These are phyloP conservation scores for Fusarium burgessii DNA, from an alignment of 2,329 filamentous ascomycete genomes.

Conservation along the genomic window DNA sequence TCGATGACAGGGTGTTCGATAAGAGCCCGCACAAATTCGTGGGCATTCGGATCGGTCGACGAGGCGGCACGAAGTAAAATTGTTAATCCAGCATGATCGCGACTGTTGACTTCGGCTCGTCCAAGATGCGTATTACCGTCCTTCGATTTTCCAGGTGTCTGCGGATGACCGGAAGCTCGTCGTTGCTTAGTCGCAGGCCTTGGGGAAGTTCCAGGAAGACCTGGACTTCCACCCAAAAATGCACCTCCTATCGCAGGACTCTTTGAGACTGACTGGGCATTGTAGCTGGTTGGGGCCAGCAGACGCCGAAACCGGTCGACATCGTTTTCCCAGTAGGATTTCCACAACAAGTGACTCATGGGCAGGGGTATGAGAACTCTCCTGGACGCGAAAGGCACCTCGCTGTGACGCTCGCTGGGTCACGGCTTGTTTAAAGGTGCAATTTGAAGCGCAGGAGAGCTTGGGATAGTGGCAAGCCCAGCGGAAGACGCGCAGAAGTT, in stretches of 20 bases:
- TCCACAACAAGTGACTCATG: conserved; percentile 98
- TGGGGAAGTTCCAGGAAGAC: conserved; percentile 62
- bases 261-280: conserved; percentile 65
- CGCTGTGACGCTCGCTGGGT: conserved; percentile 85
- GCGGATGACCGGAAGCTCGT: conserved; percentile 64
- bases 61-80: conserved; percentile 87
- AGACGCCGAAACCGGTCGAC: conserved; percentile 93
- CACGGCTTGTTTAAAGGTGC: conserved; percentile 95
- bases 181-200: conserved; percentile 62
- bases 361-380: conserved; percentile 53
- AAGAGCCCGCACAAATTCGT: conserved; percentile 81
- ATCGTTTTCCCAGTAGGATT: conserved; percentile 97
- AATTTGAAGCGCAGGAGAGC: conserved; percentile 52
- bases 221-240: conserved; percentile 54
- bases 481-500: neutral
- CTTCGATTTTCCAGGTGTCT: conserved; percentile 58
- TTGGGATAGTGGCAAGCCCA: conserved; percentile 16
- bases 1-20: conserved; percentile 87
- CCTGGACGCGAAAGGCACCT: conserved; percentile 75
- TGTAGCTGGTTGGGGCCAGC: conserved; percentile 77
- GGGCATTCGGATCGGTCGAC: conserved; percentile 75
- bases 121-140: conserved; percentile 58
- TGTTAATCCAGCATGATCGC: conserved; percentile 84
- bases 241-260: conserved; percentile 59
- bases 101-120: conserved; percentile 82